A percentile compares a stretch with the other conserved stretches of the same genome.
These are phyloP conservation scores for Epichloe coenophiala DNA, from an alignment of 2,329 filamentous ascomycete species.

Conservation along the genomic window DNA sequence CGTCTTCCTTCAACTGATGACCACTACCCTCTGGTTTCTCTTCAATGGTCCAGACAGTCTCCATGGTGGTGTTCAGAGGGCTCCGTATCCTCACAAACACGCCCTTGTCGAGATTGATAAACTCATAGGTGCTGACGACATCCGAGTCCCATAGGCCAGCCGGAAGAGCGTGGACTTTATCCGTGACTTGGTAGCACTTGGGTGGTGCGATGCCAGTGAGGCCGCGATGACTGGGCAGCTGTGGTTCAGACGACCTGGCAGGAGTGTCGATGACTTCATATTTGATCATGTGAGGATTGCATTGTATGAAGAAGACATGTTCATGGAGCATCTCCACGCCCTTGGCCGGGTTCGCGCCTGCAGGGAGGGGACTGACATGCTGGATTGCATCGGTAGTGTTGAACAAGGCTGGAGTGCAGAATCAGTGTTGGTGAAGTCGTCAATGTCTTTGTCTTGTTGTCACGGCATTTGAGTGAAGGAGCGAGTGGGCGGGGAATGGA, in stretches of 20 bases:
- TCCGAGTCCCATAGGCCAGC: conserved; percentile 42
- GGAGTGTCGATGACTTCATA: conserved; percentile 23
- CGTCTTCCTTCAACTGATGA: conserved; percentile 34
- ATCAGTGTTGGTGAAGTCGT: too few relatives aligned
- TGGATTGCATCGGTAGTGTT: conserved; percentile 27
- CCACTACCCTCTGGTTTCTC: conserved; percentile 16
- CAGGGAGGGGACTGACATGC: conserved; percentile 30
- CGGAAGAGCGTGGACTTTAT: conserved; percentile 37
- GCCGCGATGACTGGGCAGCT: conserved; percentile 16
- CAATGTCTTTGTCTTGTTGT: too few relatives aligned
- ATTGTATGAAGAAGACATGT: conserved; percentile 36
- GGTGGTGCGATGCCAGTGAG: conserved; percentile 15
- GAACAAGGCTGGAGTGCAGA: conserved; percentile 22
- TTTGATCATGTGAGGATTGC: conserved; percentile 36
- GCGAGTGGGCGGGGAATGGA: neutral
- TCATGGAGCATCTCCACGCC: conserved; percentile 35
- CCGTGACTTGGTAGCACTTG: conserved; percentile 33
- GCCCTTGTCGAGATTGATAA: conserved; percentile 34
- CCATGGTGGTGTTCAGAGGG: conserved; percentile 37
- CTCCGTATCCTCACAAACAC: conserved; percentile 38
- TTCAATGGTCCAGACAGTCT: conserved; percentile 35
- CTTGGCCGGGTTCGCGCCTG: conserved; percentile 19
- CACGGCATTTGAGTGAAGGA: neutral
- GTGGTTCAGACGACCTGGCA: conserved; percentile 13
- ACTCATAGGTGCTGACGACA: conserved; percentile 40